These are phyloP conservation scores for Hibiscus tridactylites DNA, from an alignment of 345 rosid genomes.

Conservation along the genomic window DNA sequence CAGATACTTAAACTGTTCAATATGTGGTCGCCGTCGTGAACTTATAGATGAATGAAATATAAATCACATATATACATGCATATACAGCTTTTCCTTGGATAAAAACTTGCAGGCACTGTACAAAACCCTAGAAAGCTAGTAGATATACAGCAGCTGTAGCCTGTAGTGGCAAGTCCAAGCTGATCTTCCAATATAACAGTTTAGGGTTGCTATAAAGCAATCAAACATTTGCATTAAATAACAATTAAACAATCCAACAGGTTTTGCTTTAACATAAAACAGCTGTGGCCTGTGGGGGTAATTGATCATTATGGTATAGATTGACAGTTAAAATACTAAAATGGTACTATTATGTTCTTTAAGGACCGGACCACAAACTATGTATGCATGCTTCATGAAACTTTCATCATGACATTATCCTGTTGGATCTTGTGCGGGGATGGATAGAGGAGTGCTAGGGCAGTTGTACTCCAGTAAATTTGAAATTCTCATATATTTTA, in stretches of 20 bases:
- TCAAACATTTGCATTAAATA: neutral
- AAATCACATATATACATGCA: no score
- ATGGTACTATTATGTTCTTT: neutral
- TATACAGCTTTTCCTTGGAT: neutral
- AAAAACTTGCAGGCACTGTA: neutral
- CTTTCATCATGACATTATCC: slow-evolving; percentile 19
- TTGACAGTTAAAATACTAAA: neutral
- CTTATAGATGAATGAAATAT: no score
- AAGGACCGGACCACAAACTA: slow-evolving; percentile 22
- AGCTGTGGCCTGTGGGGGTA: neutral
- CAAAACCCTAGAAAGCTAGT: neutral
- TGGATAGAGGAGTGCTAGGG: no score
- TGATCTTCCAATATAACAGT: neutral
- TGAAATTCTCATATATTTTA: no score
- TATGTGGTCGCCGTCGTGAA: no score
- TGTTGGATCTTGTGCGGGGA: slow-evolving; percentile 18
- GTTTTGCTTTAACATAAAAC: neutral
- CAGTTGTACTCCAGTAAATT: no score
- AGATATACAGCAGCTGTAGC: neutral
- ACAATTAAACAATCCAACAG: neutral
- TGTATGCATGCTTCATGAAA: slow-evolving; percentile 12
- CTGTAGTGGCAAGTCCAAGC: neutral
- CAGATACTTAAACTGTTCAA: no score
- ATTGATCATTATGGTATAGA: neutral
- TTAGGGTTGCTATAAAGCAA: neutral